Evolutionary conservation across 163 green algal species (phyloP), one percentile per base, ranked within the genome.

Genomic region (Chlorella variabilis): DNA sequence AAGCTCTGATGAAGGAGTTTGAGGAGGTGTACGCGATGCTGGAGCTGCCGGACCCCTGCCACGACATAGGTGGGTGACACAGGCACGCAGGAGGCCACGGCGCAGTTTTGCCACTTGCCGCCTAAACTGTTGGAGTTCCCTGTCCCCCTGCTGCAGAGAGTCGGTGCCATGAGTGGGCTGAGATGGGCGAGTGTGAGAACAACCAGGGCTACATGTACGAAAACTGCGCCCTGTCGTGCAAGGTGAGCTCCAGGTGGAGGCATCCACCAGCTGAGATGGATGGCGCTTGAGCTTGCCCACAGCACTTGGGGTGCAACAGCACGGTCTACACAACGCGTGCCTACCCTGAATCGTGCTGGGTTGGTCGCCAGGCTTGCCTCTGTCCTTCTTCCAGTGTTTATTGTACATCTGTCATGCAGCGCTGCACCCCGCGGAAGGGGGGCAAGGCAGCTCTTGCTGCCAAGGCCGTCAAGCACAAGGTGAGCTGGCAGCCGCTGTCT

Each of bases 201-300:
- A 95, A 94, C 75, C 2, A 45, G 4, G 67, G 62, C 29, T 95
- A 87, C 74, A 95, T 95, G 90, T 77, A 27, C 0, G 62, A 82
- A 29, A 70, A 69, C 68, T 87, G 78, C 33, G 23, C 51, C 17
- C 58, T 81, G 20, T 31, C 68, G 4, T 85, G 83, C 80, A 77
- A 78, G 6, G 49, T 80, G n/a, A 74, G 86, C 33, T n/a, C 25
- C 74, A 15, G 61, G 31, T 13, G 39, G 7, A n/a, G n/a, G n/a
- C n/a, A n/a, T n/a, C n/a, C n/a, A n/a, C n/a, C n/a, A n/a, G n/a
- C n/a, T n/a, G n/a, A n/a, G n/a, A n/a, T n/a, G n/a, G n/a, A n/a
- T n/a, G n/a, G n/a, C n/a, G n/a, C n/a, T n/a, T n/a, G n/a, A n/a
- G n/a, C n/a, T n/a, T n/a, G n/a, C n/a, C n/a, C n/a, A n/a, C n/a